A percentile compares a stretch with the other conserved stretches of the same genome.
These are phyloP conservation scores for Aspergillus nidulans DNA, from an alignment of 495 filamentous ascomycete species.

Conservation along the genomic window DNA sequence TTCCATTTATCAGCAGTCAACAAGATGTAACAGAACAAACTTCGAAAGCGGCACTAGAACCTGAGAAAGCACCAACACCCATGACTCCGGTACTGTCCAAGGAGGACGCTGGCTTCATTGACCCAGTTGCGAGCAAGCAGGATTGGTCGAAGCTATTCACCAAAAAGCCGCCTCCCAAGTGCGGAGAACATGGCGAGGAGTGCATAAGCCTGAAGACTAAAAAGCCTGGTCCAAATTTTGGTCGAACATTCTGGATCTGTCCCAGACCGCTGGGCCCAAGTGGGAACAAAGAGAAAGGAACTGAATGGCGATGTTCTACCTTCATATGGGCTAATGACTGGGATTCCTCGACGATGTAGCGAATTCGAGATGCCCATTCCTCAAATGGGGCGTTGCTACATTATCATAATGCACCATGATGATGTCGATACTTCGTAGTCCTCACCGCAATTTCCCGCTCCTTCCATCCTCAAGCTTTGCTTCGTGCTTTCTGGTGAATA, in stretches of 20 bases:
- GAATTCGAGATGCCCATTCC: not conserved
- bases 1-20: not conserved
- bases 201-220: constrained; percentile 78
- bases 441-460: no score
- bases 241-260: constrained; percentile 85
- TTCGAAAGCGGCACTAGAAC: not conserved
- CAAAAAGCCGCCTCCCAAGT: constrained; percentile 67
- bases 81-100: not conserved
- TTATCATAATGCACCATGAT: not conserved
- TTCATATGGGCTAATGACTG: constrained; percentile 93
- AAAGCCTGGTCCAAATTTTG: constrained; percentile 80
- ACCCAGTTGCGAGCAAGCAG: constrained; percentile 71
- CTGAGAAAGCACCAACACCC: not conserved
- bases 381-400: not conserved
- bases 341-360: constrained; percentile 37
- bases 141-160: constrained; percentile 84
- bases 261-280: constrained; percentile 74
- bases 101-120: constrained; percentile 44
- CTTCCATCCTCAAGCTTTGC: no score
- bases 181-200: constrained; percentile 79
- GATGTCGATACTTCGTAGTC: no score
- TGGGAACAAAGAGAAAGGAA: constrained; percentile 74
- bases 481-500: no score
- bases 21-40: not conserved
- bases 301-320: constrained; percentile 78